These are phyloP conservation scores for Carex kokanica DNA, from an alignment of 176 grass and related monocot species.

Conservation along the genomic window DNA sequence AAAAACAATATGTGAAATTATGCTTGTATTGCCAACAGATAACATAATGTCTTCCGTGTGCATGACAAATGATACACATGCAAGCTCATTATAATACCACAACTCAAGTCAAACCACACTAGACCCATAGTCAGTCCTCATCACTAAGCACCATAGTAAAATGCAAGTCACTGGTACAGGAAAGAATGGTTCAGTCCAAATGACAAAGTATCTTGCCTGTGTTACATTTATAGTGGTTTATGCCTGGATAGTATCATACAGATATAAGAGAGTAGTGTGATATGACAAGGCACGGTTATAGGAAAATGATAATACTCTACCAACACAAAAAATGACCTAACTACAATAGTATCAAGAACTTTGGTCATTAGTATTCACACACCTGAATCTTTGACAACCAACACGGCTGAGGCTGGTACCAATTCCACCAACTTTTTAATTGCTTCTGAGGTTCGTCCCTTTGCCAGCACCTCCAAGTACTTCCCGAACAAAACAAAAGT, in stretches of 20 bases:
- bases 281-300: neutral
- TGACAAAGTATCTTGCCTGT: neutral
- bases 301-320: neutral
- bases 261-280: neutral
- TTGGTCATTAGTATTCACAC: neutral
- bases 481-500: slow-evolving; percentile 98
- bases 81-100: neutral
- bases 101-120: neutral
- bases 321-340: neutral
- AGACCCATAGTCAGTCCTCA: neutral
- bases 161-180: neutral
- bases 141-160: neutral
- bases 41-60: neutral
- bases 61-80: neutral
- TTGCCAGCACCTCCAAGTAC: slow-evolving; percentile 94
- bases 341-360: neutral
- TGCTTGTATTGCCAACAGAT: neutral
- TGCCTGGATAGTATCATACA: neutral
- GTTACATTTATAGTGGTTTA: neutral
- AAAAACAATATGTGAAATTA: neutral
- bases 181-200: no score
- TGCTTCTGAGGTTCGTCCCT: slow-evolving; percentile 94
- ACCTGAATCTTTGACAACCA: slow-evolving; percentile 95
- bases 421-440: slow-evolving; percentile 98
- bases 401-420: slow-evolving; percentile 82